Conservation (phyloP, 169 alveolate genomes). For the Cryptosporidium meleagridis region DNA sequence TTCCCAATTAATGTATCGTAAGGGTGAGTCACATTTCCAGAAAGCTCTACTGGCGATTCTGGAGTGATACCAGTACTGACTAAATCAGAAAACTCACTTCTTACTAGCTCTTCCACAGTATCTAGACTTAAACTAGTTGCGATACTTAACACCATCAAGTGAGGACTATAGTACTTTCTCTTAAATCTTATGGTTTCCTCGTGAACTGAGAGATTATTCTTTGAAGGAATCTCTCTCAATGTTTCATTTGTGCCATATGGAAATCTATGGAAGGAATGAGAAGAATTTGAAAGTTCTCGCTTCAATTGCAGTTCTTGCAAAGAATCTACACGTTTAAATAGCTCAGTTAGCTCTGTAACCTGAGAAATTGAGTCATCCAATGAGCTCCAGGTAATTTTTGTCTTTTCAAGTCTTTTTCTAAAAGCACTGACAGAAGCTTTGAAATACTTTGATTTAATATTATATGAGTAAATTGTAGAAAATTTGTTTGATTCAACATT, state of each 20-base stretch:
- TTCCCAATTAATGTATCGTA: conserved; percentile 29
- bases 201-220: neutral
- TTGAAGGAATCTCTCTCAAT: conserved; percentile 15
- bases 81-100: neutral
- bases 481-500: conserved; percentile 13
- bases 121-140: conserved; percentile 19
- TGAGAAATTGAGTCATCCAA: conserved; percentile 9
- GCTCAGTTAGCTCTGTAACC: neutral
- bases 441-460: conserved; percentile 27
- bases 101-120: conserved; percentile 7
- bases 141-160: conserved; percentile 12
- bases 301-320: conserved; percentile 19
- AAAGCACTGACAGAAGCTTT: conserved; percentile 4
- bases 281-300: conserved; percentile 21
- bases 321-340: neutral
- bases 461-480: conserved; percentile 32
- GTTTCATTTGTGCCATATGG: conserved; percentile 59
- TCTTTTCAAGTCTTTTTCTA: neutral
- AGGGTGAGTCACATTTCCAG: conserved; percentile 16
- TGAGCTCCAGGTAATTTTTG: neutral
- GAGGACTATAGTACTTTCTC: neutral
- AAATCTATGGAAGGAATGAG: conserved; percentile 29
- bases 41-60: neutral
- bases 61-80: neutral
- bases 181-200: conserved; percentile 8